Percentiles rank a stretch among this genome's conserved stretches.
Conservation (phyloP, 495 filamentous ascomycete genomes). For the Neurospora sp. region DNA sequence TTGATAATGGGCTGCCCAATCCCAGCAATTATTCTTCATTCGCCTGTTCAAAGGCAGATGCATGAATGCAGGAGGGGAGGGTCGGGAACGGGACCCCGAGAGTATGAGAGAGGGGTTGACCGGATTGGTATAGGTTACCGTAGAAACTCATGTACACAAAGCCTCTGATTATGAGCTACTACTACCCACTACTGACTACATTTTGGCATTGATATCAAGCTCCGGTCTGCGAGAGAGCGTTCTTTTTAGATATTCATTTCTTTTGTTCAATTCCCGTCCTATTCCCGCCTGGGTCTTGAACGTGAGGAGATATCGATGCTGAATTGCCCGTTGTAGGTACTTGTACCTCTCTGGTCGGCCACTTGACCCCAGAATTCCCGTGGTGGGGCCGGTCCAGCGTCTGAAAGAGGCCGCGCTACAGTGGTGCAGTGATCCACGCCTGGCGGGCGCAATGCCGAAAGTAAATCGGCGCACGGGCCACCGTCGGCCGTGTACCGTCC, state of each 20-base stretch:
- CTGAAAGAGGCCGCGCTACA: neutral
- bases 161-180: neutral
- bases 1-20: neutral
- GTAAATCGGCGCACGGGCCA: conserved; percentile 14
- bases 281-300: neutral
- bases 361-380: neutral
- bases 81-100: neutral
- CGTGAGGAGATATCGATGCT: neutral
- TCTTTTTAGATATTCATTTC: neutral
- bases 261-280: neutral
- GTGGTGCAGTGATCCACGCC: neutral
- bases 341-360: neutral
- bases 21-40: neutral
- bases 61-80: neutral
- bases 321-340: neutral
- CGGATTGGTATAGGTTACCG: neutral
- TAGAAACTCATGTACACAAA: neutral
- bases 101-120: neutral
- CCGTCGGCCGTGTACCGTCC: neutral
- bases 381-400: neutral
- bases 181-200: neutral
- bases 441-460: neutral
- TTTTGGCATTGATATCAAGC: neutral
- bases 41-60: neutral
- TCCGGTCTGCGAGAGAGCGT: neutral